Base-by-base conservation (phyloP, 495 filamentous ascomycete genomes). In the Lophiostoma macrostomum region DNA sequence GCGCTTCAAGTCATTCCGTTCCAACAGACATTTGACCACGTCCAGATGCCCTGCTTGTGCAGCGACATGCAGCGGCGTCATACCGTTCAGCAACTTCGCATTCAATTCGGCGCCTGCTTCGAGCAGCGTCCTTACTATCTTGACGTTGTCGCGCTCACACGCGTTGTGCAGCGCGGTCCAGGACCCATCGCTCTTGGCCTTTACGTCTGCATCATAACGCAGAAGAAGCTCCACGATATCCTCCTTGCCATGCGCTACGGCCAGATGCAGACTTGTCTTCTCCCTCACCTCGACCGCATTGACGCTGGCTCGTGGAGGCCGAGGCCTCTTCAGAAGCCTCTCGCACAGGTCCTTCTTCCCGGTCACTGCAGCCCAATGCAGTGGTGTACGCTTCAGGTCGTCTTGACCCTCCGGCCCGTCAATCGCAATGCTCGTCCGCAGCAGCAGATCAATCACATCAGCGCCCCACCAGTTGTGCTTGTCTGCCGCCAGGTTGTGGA, bases 121-220 rank as follows among this genome's bases (percentile, higher is more conserved):
- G 10, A 87, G 51, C 23, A 85, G 62, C 16, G 75, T 65, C 5
- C 56, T 53, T 28, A 78, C 78, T 40, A 79, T 74, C 8, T 68
- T 70, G 46, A 74, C 71, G 48, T 66, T 71, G 0, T 79, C 81
- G 25, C 75, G 72, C 48, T 83, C 76, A 27, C 76, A 79, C 2
- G 82, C 82, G 65, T 83, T 81, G 52, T 85, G 83, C 1, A 85
- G 70, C 7, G 82, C 72, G 29, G 81, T 85, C 82, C 82, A 85
- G 7, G 74, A 74, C 28, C 78, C 76, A 60, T 83, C 80, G 64
- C 79, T 82, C 38, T 71, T 68, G 27, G 79, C 76, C 57, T 77
- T 71, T 8, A 82, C 68, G 55, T 78, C 63, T 4, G 82, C 81
- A 7, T 70, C 69, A 54, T 78, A 67, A 14, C 63, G 50, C 22